phyloP scores from a whole-genome alignment of 371 early-diverging fungal genomes.

The Smittium culicis region DNA sequence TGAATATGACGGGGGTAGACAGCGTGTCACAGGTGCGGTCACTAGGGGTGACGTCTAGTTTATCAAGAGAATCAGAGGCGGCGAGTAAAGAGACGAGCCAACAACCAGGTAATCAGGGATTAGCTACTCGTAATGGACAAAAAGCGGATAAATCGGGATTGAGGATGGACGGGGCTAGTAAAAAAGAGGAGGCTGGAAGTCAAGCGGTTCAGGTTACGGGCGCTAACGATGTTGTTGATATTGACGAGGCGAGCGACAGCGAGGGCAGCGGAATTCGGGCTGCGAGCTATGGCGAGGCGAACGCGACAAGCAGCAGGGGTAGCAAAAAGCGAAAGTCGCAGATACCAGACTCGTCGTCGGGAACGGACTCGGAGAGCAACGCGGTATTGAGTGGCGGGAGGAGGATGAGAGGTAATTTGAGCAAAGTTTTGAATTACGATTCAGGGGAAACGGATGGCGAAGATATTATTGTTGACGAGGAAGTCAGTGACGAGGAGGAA shows the following conservation, averaged over 20 bases:
- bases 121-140: neutral
- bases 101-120: neutral
- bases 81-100: neutral
- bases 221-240: no score
- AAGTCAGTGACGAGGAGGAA: constrained; percentile 8
- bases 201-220: no score
- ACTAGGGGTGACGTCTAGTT: neutral
- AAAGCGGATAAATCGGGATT: neutral
- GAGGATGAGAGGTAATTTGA: neutral
- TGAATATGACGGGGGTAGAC: neutral
- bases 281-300: neutral
- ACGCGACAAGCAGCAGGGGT: neutral
- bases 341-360: neutral
- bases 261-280: neutral
- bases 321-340: neutral
- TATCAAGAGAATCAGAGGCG: neutral
- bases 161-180: no score
- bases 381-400: neutral
- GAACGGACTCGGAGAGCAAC: neutral
- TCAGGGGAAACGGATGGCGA: neutral
- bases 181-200: no score
- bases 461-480: neutral
- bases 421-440: neutral
- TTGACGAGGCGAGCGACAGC: neutral
- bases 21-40: neutral